Conservation (phyloP, 371 early-diverging fungal genomes). For the Rhizopus arrhizus region DNA sequence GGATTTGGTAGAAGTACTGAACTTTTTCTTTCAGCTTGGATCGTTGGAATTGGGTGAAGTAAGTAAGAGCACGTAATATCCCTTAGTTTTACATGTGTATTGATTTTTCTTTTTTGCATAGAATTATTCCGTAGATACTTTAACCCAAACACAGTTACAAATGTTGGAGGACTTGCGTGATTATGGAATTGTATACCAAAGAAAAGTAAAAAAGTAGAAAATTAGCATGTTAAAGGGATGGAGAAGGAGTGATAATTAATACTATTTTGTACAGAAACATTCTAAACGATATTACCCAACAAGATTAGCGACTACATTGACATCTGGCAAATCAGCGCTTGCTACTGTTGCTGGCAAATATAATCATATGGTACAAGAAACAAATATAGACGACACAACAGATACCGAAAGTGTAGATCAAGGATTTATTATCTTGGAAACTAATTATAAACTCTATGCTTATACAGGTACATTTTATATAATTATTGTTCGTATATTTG, state of each 20-base stretch:
- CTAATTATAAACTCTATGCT: constrained; percentile 93
- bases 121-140: constrained; percentile 82
- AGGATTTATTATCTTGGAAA: constrained; percentile 87
- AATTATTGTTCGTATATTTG: neutral
- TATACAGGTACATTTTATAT: constrained; percentile 74
- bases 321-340: constrained; percentile 72
- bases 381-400: constrained; percentile 23
- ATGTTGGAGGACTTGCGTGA: constrained; percentile 88
- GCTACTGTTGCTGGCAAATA: constrained; percentile 22
- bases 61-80: constrained; percentile 2
- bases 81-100: neutral
- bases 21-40: constrained; percentile 89
- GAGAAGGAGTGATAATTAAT: neutral
- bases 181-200: constrained; percentile 89
- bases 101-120: constrained; percentile 20
- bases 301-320: constrained; percentile 86
- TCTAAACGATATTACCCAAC: constrained; percentile 90
- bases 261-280: constrained; percentile 48
- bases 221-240: neutral
- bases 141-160: constrained; percentile 81
- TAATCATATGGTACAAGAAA: constrained; percentile 25
- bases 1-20: constrained; percentile 91
- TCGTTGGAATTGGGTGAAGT: constrained; percentile 87
- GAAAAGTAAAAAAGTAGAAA: constrained; percentile 57
- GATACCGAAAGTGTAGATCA: constrained; percentile 58